phyloP scores from a whole-genome alignment of 305 asterid genomes.

The Ruellia speciosa region DNA sequence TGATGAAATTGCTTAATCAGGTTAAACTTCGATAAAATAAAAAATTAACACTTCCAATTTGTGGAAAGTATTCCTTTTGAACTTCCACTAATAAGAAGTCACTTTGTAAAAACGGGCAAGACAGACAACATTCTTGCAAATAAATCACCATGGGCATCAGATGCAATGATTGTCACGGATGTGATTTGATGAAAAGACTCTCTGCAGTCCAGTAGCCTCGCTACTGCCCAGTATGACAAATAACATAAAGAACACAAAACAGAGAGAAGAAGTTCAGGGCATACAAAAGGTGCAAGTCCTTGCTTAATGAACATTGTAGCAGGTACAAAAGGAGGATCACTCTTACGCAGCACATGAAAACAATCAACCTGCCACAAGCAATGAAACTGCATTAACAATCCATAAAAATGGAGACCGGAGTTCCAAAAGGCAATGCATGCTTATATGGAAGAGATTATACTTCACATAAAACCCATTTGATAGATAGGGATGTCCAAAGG shows the following conservation, averaged over 20 bases:
- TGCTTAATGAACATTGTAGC: slow-evolving; percentile 71
- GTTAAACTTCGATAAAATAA: not conserved
- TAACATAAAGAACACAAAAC: slow-evolving; percentile 1
- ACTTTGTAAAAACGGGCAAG: not conserved
- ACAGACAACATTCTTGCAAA: not conserved
- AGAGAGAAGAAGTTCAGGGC: slow-evolving; percentile 26
- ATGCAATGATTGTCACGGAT: not conserved
- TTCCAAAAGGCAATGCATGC: slow-evolving; percentile 2
- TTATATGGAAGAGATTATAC: not conserved
- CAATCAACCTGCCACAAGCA: slow-evolving; percentile 70
- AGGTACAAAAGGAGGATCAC: slow-evolving; percentile 93
- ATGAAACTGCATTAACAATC: slow-evolving; percentile 20
- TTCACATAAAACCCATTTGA: not conserved
- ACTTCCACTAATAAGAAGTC: not conserved
- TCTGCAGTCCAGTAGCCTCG: not conserved
- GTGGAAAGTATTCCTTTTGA: not conserved
- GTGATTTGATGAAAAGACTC: not conserved
- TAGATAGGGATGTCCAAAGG: not conserved
- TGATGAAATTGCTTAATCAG: not conserved
- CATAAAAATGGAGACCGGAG: not conserved
- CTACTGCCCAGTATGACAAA: not conserved
- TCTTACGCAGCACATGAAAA: slow-evolving; percentile 88
- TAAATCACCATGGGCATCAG: not conserved
- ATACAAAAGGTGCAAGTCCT: slow-evolving; percentile 83
- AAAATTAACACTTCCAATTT: not conserved